These are phyloP conservation scores for Chrysochromulina tobinii DNA, from an alignment of 78 protist species.

Conservation along the genomic window DNA sequence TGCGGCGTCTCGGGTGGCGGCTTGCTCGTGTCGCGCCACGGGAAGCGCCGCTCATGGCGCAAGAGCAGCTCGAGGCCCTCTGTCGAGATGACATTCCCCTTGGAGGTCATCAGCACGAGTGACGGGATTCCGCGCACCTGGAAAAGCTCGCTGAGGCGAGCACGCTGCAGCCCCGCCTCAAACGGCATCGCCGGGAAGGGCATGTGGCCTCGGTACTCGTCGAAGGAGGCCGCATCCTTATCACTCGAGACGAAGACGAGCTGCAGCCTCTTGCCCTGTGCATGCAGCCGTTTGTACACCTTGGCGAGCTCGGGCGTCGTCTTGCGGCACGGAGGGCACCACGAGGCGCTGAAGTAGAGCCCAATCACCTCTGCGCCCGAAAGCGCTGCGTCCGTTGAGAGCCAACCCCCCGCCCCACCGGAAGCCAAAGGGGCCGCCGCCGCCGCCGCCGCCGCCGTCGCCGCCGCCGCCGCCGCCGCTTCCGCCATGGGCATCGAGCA, in stretches of 20 bases:
- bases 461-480: too few relatives aligned
- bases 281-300: background rate
- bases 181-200: background rate
- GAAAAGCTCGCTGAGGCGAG: background rate
- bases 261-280: background rate
- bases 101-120: background rate
- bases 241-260: background rate
- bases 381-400: background rate
- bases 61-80: background rate
- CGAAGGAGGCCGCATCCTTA: background rate
- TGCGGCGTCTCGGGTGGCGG: background rate
- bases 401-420: too few relatives aligned
- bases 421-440: too few relatives aligned
- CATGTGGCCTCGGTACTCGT: background rate
- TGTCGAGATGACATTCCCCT: background rate
- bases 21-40: background rate
- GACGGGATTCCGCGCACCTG: background rate
- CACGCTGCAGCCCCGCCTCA: background rate
- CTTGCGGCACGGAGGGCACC: slow-evolving; percentile 1
- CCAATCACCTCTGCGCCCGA: background rate
- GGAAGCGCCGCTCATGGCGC: background rate
- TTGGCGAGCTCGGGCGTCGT: background rate
- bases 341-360: slow-evolving; percentile 12
- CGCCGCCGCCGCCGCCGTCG: too few relatives aligned
- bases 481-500: too few relatives aligned